phyloP scores from a whole-genome alignment of 352 stramenopile genomes.

The Globisporangium echinulatum region DNA sequence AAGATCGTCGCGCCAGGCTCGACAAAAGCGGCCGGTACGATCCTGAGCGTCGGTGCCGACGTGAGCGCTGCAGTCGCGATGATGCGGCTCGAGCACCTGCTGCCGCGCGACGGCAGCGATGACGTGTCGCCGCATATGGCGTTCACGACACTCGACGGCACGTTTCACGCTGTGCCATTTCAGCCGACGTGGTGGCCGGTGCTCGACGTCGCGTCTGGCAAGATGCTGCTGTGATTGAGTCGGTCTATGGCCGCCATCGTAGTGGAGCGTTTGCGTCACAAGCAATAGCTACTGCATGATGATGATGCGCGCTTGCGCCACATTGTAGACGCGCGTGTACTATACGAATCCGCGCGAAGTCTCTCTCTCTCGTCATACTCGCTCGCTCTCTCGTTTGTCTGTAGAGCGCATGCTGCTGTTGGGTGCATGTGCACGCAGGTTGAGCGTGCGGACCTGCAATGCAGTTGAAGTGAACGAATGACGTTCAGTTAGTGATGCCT shows the following conservation, averaged over 20 bases:
- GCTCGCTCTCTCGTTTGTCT: no score
- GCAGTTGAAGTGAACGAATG: neutral
- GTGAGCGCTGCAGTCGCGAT: constrained; percentile 57
- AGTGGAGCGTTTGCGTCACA: no score
- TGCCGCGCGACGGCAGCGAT: constrained; percentile 34
- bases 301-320: no score
- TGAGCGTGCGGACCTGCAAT: no score
- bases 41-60: constrained; percentile 30
- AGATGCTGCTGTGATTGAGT: constrained; percentile 44
- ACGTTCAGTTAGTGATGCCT: neutral
- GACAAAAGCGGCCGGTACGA: constrained; percentile 54
- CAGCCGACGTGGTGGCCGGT: constrained; percentile 70
- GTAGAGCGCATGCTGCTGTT: no score
- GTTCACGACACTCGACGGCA: constrained; percentile 60
- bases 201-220: constrained; percentile 66
- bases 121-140: constrained; percentile 26
- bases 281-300: no score
- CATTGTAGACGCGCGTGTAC: no score
- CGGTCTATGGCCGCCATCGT: no score
- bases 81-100: constrained; percentile 69
- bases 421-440: no score
- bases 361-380: no score
- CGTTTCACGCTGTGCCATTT: constrained; percentile 64
- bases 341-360: no score
- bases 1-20: constrained; percentile 50